Percentiles rank a stretch among this genome's conserved stretches.
These are phyloP conservation scores for Podila verticillata DNA, from an alignment of 192 early-diverging fungal species.

Conservation along the genomic window DNA sequence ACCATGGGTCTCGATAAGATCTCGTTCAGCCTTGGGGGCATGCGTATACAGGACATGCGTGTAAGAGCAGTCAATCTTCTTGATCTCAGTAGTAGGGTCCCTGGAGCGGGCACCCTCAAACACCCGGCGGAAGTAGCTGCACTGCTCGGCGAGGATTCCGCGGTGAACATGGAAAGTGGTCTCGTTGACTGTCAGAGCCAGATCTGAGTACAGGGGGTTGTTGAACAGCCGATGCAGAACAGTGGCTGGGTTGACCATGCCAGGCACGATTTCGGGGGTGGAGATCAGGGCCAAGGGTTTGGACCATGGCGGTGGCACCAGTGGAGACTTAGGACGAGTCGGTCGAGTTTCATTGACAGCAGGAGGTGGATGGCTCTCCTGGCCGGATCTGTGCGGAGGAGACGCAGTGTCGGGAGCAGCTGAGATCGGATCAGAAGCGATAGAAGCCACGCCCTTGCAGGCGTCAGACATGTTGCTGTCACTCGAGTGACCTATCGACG, in stretches of 20 bases:
- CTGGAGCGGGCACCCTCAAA: not conserved
- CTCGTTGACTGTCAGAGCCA: conserved; percentile 11
- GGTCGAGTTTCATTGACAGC: too few species aligned
- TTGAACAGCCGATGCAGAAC: conserved; percentile 14
- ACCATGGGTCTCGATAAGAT: too few species aligned
- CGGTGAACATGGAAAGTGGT: conserved; percentile 9
- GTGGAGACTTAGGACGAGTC: not conserved
- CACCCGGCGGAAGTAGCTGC: conserved; percentile 6
- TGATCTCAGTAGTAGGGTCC: conserved; percentile 2
- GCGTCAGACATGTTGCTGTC: too few species aligned
- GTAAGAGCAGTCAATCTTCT: conserved; percentile 6
- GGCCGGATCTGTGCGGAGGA: too few species aligned
- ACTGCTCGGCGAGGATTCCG: conserved; percentile 13
- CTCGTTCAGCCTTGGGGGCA: too few species aligned
- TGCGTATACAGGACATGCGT: not conserved
- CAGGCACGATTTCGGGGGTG: not conserved
- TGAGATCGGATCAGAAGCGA: too few species aligned
- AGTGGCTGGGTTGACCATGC: not conserved
- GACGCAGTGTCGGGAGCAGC: too few species aligned
- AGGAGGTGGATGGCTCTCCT: too few species aligned
- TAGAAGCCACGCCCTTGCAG: too few species aligned
- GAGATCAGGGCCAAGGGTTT: not conserved
- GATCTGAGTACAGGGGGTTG: conserved; percentile 18
- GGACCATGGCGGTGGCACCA: not conserved
- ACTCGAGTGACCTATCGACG: too few species aligned